Evolutionary conservation across 352 stramenopile species (phyloP), one percentile per base, ranked within the genome.

Genomic region (Globisporangium radiosum): DNA sequence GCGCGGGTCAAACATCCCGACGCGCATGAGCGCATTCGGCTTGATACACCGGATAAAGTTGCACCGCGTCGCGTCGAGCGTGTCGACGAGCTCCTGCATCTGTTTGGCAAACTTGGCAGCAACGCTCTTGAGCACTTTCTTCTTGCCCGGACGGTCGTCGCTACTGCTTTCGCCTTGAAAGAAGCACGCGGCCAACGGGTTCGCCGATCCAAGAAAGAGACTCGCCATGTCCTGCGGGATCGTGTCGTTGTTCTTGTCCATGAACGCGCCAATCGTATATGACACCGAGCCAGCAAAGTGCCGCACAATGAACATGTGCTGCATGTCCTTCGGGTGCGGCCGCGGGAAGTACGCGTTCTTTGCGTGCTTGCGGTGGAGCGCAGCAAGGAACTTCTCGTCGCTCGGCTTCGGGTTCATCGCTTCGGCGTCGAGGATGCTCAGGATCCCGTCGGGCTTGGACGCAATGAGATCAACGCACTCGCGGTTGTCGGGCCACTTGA

Each of bases 191-290:
- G 88, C 60, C 47, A 94, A 62, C 11, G 66, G 68, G 65, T 91
- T 93, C 14, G 59, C 70, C 50, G 85, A 94, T 13, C 72, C 67
- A 36, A 83, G 56, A 55, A 96, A 96, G 3, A 96, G 68, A n/a
- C 86, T 80, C 33, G 72, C 63, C 81, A 96, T 88, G 60, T 95
- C 88, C 44, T 71, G 64, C 44, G 87, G 87, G 60, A 96, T 92
- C 19, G 77, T 88, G 63, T 96, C 88, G 65, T 93, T 94, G 81
- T 95, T 96, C 69, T 96, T 96, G 76, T 96, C 84, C 40, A 96
- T 93, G 62, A 96, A 97, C 19, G 76, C 73, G 48, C 88, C 88
- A 54, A 95, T 81, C 57, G 87, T 92, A 75, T 97, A 97, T 65
- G 79, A 83, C 48, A 97, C 90, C 40, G 68, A 81, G n/a, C 84